These are phyloP conservation scores for Macrolepiota albuminosa DNA, from an alignment of 768 basidiomycete genomes.

Conservation along the genomic window DNA sequence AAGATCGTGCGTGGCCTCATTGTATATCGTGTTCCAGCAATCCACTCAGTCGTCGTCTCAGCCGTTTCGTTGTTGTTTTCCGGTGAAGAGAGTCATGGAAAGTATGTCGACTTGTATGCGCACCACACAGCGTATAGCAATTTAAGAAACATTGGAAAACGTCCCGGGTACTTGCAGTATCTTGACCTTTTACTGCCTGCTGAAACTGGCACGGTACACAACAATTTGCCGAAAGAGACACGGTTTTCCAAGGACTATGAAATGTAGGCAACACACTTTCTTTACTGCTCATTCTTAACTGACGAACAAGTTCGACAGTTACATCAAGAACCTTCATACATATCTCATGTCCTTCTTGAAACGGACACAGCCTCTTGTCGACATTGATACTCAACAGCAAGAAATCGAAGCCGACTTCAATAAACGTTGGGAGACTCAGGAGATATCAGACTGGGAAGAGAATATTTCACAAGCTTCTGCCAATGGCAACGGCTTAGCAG, in stretches of 20 bases:
- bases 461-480: constrained; percentile 34
- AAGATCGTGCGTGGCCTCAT: constrained; percentile 67
- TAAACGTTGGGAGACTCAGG: constrained; percentile 72
- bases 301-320: constrained; percentile 39
- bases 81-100: constrained; percentile 93
- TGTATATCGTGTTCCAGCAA: constrained; percentile 1
- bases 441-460: constrained; percentile 73
- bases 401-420: constrained; percentile 69
- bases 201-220: constrained; percentile 56
- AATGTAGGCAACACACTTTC: constrained; percentile 41
- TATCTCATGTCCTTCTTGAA: constrained; percentile 87
- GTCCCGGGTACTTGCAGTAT: constrained; percentile 90
- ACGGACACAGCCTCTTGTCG: constrained; percentile 78
- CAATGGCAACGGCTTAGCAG: constrained; percentile 40
- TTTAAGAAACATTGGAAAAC: constrained; percentile 76
- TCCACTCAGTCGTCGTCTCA: constrained; percentile 21
- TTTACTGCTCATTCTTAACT: constrained; percentile 3
- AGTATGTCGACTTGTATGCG: constrained; percentile 89
- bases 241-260: constrained; percentile 76
- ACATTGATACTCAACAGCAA: constrained; percentile 64
- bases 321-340: constrained; percentile 74
- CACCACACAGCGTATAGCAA: constrained; percentile 90
- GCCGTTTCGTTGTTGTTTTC: constrained; percentile 86
- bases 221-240: constrained; percentile 63
- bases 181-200: constrained; percentile 78